A percentile compares a stretch with the other conserved stretches of the same genome.
Evolutionary conservation across 768 basidiomycete species (phyloP).

Genomic region (Auriculariales sp.): DNA sequence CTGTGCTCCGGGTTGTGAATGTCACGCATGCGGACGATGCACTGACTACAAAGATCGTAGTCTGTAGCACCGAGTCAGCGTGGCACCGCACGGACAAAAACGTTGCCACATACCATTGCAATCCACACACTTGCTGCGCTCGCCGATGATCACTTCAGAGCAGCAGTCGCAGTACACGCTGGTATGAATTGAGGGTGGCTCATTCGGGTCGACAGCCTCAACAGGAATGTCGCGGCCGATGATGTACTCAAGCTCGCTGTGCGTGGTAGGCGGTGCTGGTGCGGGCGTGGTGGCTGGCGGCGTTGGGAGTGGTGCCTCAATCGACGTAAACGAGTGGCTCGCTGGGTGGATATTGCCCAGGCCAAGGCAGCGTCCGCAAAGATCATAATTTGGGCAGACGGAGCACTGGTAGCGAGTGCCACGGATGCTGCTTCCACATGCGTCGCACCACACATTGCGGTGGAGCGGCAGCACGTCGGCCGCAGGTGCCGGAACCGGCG

Average conservation of each 20-base stretch:
- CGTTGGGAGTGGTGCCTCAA: background rate
- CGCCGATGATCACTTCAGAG: constrained; percentile 37
- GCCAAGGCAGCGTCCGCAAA: constrained; percentile 8
- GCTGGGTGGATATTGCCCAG: constrained; percentile 3
- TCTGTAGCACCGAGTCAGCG: constrained; percentile 24
- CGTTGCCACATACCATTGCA: constrained; percentile 38
- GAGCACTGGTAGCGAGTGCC: constrained; percentile 16
- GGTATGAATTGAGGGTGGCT: constrained; percentile 27
- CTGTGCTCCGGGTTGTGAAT: constrained; percentile 48
- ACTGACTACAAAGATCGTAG: constrained; percentile 55
- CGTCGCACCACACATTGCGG: constrained; percentile 14
- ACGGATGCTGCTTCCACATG: constrained; percentile 12
- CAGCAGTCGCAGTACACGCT: constrained; percentile 59
- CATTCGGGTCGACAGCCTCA: background rate
- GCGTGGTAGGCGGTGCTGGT: background rate
- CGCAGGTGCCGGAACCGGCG: constrained; percentile 15
- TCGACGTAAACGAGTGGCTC: background rate
- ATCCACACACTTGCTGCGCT: constrained; percentile 69
- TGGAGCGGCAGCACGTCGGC: constrained; percentile 8
- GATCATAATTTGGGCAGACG: constrained; percentile 12
- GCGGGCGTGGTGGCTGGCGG: background rate
- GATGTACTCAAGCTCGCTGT: constrained; percentile 4
- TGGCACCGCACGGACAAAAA: background rate
- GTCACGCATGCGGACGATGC: constrained; percentile 33
- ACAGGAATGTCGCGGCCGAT: background rate